Evolutionary conservation across 345 rosid species (phyloP), one percentile per base, ranked within the genome.

Genomic region (Lepidium aucheri): DNA sequence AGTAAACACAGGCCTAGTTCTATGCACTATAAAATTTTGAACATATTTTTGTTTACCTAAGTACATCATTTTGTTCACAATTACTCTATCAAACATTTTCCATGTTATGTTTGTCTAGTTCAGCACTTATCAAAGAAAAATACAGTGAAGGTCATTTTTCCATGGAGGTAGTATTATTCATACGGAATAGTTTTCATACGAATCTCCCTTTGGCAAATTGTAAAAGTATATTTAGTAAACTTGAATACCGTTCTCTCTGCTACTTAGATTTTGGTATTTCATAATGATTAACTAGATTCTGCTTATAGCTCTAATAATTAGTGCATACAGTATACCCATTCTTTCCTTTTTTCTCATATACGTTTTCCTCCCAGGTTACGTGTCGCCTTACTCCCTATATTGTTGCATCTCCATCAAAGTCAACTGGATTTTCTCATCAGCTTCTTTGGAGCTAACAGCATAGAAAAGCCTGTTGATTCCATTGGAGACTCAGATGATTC

Each of bases 331-430:
- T 59, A 14, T 58, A 1, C 58, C 33, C 36, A 10, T 6, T 57
- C 24, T 14, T 67, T 59, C 42, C 61, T 16, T 50, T 51, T 16
- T 17, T 35, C 67, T 74, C 63, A 50, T 60, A 12, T 65, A 60
- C 50, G 74, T 69, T 55, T 58, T 62, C 53, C 63, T 74, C 53
- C 18, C 86, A 94, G 97, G 82, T 82, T 90, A 69, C 79, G 79
- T 60, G 63, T 86, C 59, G 89, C 91, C 33, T 70, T 88, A 59
- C 91, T 90, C 76, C 97, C 99, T 73, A 61, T 88, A 69, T 77
- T 77, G 67, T 77, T 94, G 78, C 97, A 88, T 78, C 93, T 94
- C 77, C 97, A 90, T 81, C 99, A 94, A 78, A 73, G 86, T 76
- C 99, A 94, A 36, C 85, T 90, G 68, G 97, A 94, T 74, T 94